A percentile compares a stretch with the other conserved stretches of the same genome.
phyloP scores from a whole-genome alignment of 1,284 basidiomycete genomes.

The Prillingera fragicola region DNA sequence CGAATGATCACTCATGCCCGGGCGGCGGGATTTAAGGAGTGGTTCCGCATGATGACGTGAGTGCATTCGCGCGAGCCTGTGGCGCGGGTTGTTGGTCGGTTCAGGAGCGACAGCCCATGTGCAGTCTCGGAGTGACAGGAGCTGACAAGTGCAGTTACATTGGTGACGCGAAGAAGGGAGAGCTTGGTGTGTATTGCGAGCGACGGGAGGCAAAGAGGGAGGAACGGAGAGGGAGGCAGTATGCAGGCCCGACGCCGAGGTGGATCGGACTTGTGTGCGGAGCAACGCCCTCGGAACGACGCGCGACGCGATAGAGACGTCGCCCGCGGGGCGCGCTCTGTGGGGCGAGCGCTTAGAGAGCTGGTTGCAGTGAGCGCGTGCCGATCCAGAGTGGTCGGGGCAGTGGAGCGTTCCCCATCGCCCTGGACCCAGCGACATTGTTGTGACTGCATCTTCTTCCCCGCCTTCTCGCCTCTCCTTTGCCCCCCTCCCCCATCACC shows the following conservation, averaged over 20 bases:
- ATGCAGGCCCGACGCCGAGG: neutral
- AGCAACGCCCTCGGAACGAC: neutral
- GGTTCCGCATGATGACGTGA: constrained; percentile 63
- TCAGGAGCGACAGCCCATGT: neutral
- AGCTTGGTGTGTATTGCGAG: constrained; percentile 44
- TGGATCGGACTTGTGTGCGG: neutral
- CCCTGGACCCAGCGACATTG: no score
- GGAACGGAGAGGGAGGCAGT: neutral
- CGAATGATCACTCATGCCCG: constrained; percentile 70
- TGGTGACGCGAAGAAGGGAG: constrained; percentile 81
- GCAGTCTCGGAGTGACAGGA: neutral
- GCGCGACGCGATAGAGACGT: no score
- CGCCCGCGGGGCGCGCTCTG: no score
- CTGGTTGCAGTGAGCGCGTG: no score
- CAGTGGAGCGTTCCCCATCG: no score
- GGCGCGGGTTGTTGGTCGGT: neutral
- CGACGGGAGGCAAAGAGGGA: neutral
- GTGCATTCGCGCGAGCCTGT: constrained; percentile 12
- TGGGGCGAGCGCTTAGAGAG: no score
- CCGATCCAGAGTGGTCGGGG: no score
- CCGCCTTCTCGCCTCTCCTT: neutral
- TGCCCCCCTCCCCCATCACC: neutral
- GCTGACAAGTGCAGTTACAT: constrained; percentile 64
- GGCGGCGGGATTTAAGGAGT: constrained; percentile 69
- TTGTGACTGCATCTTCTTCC: no score